Percentiles rank a stretch among this genome's conserved stretches.
phyloP scores from a whole-genome alignment of 108 stramenopile species.

The Chaetoceros tenuissimus region DNA sequence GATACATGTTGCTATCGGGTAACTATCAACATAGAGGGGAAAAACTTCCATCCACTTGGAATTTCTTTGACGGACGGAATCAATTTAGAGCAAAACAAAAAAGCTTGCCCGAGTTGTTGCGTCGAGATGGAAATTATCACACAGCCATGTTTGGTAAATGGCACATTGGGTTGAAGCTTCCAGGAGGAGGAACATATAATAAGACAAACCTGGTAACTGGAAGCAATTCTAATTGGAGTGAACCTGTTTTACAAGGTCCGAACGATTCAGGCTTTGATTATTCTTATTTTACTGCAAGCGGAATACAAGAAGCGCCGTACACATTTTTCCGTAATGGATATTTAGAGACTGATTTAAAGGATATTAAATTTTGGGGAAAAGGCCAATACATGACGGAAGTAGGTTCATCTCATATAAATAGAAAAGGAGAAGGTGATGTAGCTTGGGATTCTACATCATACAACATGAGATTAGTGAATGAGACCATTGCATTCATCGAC shows the following conservation, averaged over 20 bases:
- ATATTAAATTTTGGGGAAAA: no score
- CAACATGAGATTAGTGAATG: no score
- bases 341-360: no score
- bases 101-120: not conserved
- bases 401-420: no score
- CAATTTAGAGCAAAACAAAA: not conserved
- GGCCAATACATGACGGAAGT: no score
- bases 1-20: not conserved
- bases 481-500: no score
- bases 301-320: not conserved
- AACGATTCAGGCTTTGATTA: not conserved
- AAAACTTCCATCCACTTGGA: not conserved
- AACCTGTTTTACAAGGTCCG: not conserved
- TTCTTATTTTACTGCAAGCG: not conserved
- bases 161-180: not conserved
- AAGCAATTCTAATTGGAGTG: not conserved
- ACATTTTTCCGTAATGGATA: no score
- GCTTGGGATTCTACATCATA: no score
- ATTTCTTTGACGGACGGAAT: not conserved
- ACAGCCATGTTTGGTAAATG: not conserved
- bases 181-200: not conserved
- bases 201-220: not conserved
- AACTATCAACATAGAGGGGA: not conserved
- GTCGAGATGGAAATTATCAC: not conserved
- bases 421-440: no score